Conservation (phyloP, 495 filamentous ascomycete genomes). For the Amniculicola lignicola region DNA sequence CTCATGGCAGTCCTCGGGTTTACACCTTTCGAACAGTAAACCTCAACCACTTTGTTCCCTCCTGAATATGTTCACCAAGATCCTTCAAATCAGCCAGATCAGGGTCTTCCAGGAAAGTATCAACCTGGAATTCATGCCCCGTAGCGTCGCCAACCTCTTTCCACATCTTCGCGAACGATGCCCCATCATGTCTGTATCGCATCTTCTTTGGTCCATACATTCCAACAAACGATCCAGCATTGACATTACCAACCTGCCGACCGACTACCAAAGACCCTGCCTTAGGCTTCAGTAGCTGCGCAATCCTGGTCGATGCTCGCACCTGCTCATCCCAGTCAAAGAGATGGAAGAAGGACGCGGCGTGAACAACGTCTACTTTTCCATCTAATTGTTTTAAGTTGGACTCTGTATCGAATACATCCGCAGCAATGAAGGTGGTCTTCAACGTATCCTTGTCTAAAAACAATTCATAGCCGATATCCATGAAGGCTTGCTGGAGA, state of each 20-base stretch:
- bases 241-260: constrained; percentile 18
- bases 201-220: neutral
- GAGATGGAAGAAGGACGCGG: constrained; percentile 31
- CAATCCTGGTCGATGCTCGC: constrained; percentile 11
- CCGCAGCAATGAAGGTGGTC: constrained; percentile 25
- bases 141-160: constrained; percentile 22
- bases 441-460: constrained; percentile 24
- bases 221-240: neutral
- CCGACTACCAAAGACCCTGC: constrained; percentile 22
- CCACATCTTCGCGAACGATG: constrained; percentile 27
- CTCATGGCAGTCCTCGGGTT: too few species aligned
- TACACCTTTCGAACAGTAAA: constrained; percentile 15
- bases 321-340: constrained; percentile 17
- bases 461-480: constrained; percentile 31
- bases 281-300: constrained; percentile 14
- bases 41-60: constrained; percentile 3
- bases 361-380: constrained; percentile 26
- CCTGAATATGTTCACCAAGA: neutral
- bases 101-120: constrained; percentile 7
- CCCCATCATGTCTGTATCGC: constrained; percentile 21
- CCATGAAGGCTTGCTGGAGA: constrained; percentile 25
- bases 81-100: constrained; percentile 32
- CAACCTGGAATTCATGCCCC: constrained; percentile 18
- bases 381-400: constrained; percentile 20
- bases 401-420: constrained; percentile 23